A percentile compares a stretch with the other conserved stretches of the same genome.
phyloP scores from a whole-genome alignment of 805 yeast species.

The Metschnikowia picachoensis region DNA sequence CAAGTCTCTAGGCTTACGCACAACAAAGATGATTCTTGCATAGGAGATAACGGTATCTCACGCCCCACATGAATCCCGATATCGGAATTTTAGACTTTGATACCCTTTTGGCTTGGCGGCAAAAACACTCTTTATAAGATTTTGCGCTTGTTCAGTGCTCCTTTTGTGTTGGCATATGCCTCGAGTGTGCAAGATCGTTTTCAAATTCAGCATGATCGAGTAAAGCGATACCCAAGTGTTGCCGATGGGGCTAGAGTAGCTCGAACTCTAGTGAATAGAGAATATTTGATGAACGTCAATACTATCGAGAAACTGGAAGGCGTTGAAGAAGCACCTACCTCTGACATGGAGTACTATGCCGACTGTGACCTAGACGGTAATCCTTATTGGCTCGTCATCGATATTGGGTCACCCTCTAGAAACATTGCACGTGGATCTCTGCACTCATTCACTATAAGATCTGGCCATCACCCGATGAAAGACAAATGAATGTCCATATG shows the following conservation, averaged over 20 bases:
- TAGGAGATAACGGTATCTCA: too few species aligned
- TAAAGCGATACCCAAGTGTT: neutral
- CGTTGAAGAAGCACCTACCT: conserved; percentile 49
- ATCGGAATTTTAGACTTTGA: neutral
- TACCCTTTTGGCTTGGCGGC: neutral
- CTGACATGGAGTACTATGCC: conserved; percentile 71
- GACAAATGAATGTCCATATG: conserved; percentile 46
- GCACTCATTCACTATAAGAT: conserved; percentile 54
- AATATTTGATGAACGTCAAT: conserved; percentile 55
- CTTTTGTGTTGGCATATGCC: too few species aligned
- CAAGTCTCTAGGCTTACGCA: too few species aligned
- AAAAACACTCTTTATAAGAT: neutral
- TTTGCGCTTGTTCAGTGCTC: neutral
- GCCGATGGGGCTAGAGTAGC: conserved; percentile 57
- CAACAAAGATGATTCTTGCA: too few species aligned
- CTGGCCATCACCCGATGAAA: conserved; percentile 54
- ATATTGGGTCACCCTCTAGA: conserved; percentile 59
- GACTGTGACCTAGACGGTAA: conserved; percentile 65
- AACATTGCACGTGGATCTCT: conserved; percentile 58
- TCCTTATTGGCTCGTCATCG: conserved; percentile 61
- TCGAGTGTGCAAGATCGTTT: conserved; percentile 1
- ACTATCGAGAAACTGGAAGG: conserved; percentile 35
- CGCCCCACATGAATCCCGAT: too few species aligned
- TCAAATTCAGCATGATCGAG: neutral
- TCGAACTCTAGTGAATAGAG: conserved; percentile 55